Conservation (phyloP, 176 grass and related monocot genomes). For the Paspalum notatum region DNA sequence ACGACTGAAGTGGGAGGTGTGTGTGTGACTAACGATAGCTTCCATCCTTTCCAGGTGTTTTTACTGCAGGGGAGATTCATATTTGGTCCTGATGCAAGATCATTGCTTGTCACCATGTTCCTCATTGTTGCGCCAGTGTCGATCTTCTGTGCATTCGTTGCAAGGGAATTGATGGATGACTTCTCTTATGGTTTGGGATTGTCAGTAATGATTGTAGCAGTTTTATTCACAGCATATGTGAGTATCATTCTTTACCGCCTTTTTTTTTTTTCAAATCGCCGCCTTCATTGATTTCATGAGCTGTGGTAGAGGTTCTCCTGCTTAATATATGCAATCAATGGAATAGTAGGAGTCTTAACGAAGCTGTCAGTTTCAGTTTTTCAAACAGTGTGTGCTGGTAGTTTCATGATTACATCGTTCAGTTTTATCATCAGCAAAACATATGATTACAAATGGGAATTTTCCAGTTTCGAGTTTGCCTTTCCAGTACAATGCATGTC, state of each 20-base stretch:
- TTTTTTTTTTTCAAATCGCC: background rate
- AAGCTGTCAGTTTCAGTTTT: background rate
- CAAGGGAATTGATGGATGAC: constrained; percentile 69
- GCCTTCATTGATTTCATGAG: constrained; percentile 17
- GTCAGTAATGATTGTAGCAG: constrained; percentile 65
- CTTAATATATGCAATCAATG: constrained; percentile 10
- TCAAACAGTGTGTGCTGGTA: background rate
- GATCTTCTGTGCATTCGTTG: constrained; percentile 85
- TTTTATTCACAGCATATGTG: constrained; percentile 93
- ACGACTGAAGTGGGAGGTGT: background rate
- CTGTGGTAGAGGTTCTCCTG: background rate
- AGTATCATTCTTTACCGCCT: constrained; percentile 32
- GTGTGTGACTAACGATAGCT: background rate
- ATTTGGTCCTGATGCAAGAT: constrained; percentile 93
- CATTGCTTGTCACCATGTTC: constrained; percentile 91
- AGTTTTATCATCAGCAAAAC: background rate
- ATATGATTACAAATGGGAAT: background rate
- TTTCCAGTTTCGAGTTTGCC: background rate
- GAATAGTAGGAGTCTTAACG: constrained; percentile 5
- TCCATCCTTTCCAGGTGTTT: constrained; percentile 63
- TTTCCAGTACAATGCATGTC: background rate
- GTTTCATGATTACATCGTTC: background rate
- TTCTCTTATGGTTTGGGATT: constrained; percentile 88
- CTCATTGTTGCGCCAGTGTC: constrained; percentile 77
- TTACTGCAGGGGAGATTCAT: constrained; percentile 89